Conservation (phyloP, 1,139 yeast species). For the Pichia cactophila region DNA sequence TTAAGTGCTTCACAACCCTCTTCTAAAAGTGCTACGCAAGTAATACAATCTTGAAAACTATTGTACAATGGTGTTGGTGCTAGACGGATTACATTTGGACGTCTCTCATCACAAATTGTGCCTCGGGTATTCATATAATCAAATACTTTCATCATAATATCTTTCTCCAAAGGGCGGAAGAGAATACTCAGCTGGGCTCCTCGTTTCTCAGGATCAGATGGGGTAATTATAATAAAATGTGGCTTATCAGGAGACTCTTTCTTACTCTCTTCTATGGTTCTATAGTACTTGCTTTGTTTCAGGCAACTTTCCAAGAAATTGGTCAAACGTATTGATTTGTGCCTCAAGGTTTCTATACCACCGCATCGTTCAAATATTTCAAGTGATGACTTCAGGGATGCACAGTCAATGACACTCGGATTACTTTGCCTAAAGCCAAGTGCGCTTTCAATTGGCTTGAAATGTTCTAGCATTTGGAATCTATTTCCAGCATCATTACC, state of each 20-base stretch:
- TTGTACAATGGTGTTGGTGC: constrained; percentile 85
- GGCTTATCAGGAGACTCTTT: constrained; percentile 19
- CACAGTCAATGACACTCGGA: constrained; percentile 81
- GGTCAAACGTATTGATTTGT: constrained; percentile 54
- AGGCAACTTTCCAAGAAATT: constrained; percentile 45
- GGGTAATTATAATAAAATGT: constrained; percentile 69
- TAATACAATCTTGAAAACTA: constrained; percentile 55
- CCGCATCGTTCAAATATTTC: constrained; percentile 56
- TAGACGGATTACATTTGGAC: constrained; percentile 78
- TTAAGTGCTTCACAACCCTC: constrained; percentile 17
- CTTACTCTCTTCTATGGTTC: constrained; percentile 25
- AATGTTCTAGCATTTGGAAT: constrained; percentile 72
- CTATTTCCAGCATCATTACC: constrained; percentile 67
- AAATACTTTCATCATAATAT: constrained; percentile 60
- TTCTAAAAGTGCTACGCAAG: constrained; percentile 41
- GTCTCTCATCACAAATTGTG: constrained; percentile 77
- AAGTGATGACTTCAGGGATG: constrained; percentile 59
- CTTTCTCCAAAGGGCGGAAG: constrained; percentile 46
- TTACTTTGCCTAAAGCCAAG: constrained; percentile 87
- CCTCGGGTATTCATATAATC: constrained; percentile 45
- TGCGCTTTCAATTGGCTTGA: constrained; percentile 77
- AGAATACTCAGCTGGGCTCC: constrained; percentile 78
- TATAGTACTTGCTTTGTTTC: constrained; percentile 36
- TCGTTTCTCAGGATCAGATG: constrained; percentile 46
- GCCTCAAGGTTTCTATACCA: constrained; percentile 51